Evolutionary conservation across 306 rosid genomes (phyloP), one percentile per base, ranked within the genome.

Genomic region (Dicorynia guianensis): DNA sequence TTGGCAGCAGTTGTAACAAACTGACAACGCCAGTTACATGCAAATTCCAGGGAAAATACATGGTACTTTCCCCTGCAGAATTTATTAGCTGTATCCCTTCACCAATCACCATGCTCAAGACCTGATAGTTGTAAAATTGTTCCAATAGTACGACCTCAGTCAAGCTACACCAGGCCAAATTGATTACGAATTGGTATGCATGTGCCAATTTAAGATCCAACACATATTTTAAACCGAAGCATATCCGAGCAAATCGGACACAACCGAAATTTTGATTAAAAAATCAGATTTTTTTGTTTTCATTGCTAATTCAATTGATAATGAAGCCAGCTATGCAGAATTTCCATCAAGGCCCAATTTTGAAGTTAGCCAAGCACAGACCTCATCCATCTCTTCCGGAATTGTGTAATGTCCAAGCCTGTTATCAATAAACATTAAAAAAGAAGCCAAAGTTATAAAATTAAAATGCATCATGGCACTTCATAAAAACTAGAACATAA

Each of bases 371-470:
- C 97, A 95, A 33, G 84, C 78, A 73, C 99, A 90, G 15, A 92
- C 91, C 76, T 90, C 93, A 14, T 96, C 97, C 91, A 89, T 92
- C 88, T 96, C 99, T 86, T 89, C 91, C 0, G 99, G 99, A 53
- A 87, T 78, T 20, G 99, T 96, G 71, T 86, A 85, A 84, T 96
- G 99, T 47, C 98, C 99, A 71, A 96, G 98, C 74, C 99, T 95
- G 80, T 83, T 15, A 12, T 55, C 20, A 17, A 25, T 63, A 72
- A 72, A 25, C 55, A 25, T 2, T 30, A 34, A 43, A 13, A 39
- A 15, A 25, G 36, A 42, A 15, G 30, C 18, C 8, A 25, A 25
- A 25, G 10, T 6, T 34, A 38, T 36, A 25, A 25, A 60, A 67
- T 18, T 52, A 50, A 36, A 47, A 44, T 48, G 39, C 43, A 11